A percentile compares a stretch with the other conserved stretches of the same genome.
Conservation (phyloP, 148 eudicot species). For the Rhododendron mucronatum region DNA sequence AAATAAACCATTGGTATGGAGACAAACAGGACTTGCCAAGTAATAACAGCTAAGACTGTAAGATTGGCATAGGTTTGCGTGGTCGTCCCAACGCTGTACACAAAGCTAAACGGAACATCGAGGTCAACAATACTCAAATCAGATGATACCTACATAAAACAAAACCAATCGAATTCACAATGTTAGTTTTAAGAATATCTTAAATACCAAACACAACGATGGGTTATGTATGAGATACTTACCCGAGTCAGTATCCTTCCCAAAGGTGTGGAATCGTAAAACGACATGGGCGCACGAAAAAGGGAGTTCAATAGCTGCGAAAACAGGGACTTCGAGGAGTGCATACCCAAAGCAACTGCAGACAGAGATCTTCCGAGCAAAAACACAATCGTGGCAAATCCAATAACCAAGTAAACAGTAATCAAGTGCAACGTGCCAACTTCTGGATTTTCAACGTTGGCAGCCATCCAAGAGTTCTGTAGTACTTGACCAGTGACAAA, state of each 20-base stretch:
- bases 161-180: not conserved
- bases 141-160: constrained; percentile 51
- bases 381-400: constrained; percentile 36
- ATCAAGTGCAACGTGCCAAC: constrained; percentile 58
- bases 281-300: constrained; percentile 85
- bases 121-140: constrained; percentile 87
- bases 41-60: constrained; percentile 61
- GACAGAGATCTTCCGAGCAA: constrained; percentile 55
- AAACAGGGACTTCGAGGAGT: constrained; percentile 72
- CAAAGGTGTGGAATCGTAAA: constrained; percentile 90
- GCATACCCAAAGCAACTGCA: constrained; percentile 55
- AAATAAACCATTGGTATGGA: constrained; percentile 63
- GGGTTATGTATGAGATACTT: constrained; percentile 10
- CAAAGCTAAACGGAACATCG: constrained; percentile 66
- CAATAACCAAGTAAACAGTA: constrained; percentile 63
- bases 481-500: constrained; percentile 54
- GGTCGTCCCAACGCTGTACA: constrained; percentile 57
- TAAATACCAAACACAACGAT: not conserved
- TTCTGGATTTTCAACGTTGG: constrained; percentile 63
- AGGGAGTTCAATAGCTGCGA: constrained; percentile 63
- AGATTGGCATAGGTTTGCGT: constrained; percentile 51
- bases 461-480: constrained; percentile 93
- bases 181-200: not conserved
- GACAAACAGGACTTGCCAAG: constrained; percentile 91
- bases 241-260: constrained; percentile 91